phyloP scores from a whole-genome alignment of 768 basidiomycete genomes.

The Naganishia antarctica region DNA sequence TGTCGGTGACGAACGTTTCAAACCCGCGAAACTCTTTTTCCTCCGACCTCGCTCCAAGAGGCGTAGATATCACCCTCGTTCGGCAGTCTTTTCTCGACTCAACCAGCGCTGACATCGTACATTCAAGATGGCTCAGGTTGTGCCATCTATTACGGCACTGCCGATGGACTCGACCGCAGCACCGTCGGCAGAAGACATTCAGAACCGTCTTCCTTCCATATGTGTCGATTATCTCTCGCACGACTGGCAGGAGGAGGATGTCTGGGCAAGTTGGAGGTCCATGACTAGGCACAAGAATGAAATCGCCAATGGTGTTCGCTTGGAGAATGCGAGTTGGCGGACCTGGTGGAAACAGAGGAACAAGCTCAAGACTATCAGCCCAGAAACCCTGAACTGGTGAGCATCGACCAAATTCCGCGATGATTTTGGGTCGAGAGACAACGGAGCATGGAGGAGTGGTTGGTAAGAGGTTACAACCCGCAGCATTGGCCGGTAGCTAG shows the following conservation, averaged over 20 bases:
- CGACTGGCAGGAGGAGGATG: conserved; percentile 95
- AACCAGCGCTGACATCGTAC: neutral
- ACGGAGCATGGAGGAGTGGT: no score
- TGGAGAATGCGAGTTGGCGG: conserved; percentile 97
- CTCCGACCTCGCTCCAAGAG: neutral
- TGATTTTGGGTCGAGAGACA: no score
- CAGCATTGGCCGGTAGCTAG: no score
- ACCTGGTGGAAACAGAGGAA: conserved; percentile 99
- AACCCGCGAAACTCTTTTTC: neutral
- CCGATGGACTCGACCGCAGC: conserved; percentile 48
- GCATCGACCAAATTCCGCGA: no score
- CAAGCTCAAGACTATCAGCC: conserved; percentile 86
- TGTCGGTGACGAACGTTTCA: neutral
- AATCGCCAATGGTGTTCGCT: conserved; percentile 85
- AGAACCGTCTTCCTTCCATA: conserved; percentile 69
- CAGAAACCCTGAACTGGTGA: conserved; percentile 97
- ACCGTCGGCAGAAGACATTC: conserved; percentile 56
- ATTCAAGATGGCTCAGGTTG: conserved; percentile 45
- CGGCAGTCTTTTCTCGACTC: neutral
- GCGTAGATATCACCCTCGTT: neutral
- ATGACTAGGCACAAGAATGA: conserved; percentile 99
- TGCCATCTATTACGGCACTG: conserved; percentile 47
- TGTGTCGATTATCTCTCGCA: conserved; percentile 99
- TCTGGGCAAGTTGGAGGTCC: conserved; percentile 95
- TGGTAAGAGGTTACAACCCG: no score